A percentile compares a stretch with the other conserved stretches of the same genome.
These are phyloP conservation scores for Nakazawaea ambrosiae DNA, from an alignment of 805 yeast species.

Conservation along the genomic window DNA sequence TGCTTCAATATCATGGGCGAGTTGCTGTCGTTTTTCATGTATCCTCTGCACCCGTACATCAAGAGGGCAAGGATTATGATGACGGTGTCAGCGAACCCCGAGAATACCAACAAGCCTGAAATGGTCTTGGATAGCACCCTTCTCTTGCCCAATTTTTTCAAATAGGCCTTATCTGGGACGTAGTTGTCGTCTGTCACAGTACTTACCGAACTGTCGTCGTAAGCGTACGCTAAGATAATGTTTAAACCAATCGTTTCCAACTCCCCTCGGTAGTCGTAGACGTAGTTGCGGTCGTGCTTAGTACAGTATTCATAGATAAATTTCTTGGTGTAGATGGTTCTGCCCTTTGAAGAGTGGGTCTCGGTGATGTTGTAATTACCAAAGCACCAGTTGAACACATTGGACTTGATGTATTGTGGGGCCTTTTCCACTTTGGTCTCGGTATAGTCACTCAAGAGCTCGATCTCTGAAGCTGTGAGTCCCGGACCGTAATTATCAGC, in stretches of 20 bases:
- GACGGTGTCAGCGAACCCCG: conserved; percentile 23
- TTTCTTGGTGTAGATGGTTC: background rate
- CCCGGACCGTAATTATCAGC: conserved; percentile 20
- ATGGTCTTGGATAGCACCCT: conserved; percentile 19
- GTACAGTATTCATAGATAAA: conserved; percentile 16
- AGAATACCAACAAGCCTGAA: conserved; percentile 23
- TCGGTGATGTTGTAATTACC: conserved; percentile 27
- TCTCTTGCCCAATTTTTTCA: conserved; percentile 15
- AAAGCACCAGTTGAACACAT: conserved; percentile 38
- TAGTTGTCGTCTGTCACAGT: conserved; percentile 14
- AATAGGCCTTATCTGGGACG: conserved; percentile 20
- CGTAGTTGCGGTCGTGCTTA: conserved; percentile 15
- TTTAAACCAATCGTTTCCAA: conserved; percentile 32
- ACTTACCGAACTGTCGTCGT: conserved; percentile 16
- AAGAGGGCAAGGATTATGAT: conserved; percentile 24
- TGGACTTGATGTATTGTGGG: conserved; percentile 39
- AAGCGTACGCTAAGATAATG: conserved; percentile 43
- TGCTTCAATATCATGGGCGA: conserved; percentile 29
- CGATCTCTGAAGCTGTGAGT: conserved; percentile 43
- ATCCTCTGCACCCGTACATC: conserved; percentile 31
- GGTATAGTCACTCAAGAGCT: conserved; percentile 37
- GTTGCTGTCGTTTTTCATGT: conserved; percentile 24
- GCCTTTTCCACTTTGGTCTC: conserved; percentile 36
- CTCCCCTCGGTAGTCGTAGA: conserved; percentile 39
- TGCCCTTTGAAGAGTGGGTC: conserved; percentile 6